A percentile compares a stretch with the other conserved stretches of the same genome.
phyloP scores from a whole-genome alignment of 352 stramenopile genomes.

The Phytophthora pistaciae region DNA sequence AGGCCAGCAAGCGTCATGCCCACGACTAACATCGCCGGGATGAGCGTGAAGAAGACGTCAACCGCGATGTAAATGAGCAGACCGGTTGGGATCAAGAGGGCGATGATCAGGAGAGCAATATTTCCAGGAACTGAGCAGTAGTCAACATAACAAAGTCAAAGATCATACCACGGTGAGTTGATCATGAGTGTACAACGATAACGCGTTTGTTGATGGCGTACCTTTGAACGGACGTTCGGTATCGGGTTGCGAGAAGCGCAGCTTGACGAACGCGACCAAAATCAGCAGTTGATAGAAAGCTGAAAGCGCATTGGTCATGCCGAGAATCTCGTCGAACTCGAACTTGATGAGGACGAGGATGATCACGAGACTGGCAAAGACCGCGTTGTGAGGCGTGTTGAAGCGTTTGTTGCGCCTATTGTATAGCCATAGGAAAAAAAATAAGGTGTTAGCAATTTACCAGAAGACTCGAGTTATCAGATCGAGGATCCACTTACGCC shows the following conservation, averaged over 20 bases:
- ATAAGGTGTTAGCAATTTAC: conserved; percentile 5
- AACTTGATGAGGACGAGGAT: conserved; percentile 66
- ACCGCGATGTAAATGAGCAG: conserved; percentile 59
- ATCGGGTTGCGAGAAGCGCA: conserved; percentile 77
- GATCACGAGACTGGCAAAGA: conserved; percentile 54
- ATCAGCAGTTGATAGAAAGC: conserved; percentile 89
- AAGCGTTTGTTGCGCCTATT: conserved; percentile 59
- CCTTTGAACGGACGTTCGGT: conserved; percentile 45
- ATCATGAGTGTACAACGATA: not conserved
- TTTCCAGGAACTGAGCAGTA: conserved; percentile 40
- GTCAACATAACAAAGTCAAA: no score
- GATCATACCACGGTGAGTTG: not conserved
- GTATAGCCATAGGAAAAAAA: conserved; percentile 2
- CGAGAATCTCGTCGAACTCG: conserved; percentile 82
- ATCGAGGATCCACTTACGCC: conserved; percentile 53
- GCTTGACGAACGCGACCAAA: conserved; percentile 86
- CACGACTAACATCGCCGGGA: conserved; percentile 49
- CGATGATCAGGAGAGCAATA: conserved; percentile 35
- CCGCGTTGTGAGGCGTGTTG: conserved; percentile 60
- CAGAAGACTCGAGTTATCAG: not conserved
- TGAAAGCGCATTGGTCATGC: conserved; percentile 94
- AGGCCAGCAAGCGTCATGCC: conserved; percentile 46
- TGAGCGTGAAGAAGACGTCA: conserved; percentile 54
- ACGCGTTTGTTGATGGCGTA: conserved; percentile 36
- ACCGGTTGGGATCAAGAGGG: conserved; percentile 40